Evolutionary conservation across 1,139 yeast genomes (phyloP), one percentile per base, ranked within the genome.

Genomic region (Chernovozyma aurita): DNA sequence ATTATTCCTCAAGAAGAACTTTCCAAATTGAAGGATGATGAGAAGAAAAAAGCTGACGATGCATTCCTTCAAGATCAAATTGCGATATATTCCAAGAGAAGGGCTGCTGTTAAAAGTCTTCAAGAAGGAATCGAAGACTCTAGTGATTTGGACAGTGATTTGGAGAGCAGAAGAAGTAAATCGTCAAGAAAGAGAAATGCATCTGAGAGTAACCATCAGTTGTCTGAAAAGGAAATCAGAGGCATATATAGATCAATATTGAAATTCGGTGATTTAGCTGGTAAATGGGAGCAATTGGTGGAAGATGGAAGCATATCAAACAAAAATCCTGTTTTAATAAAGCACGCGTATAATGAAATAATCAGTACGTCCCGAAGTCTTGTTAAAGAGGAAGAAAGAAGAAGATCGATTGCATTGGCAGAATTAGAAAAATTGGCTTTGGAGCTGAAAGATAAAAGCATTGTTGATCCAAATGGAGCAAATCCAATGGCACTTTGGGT

Each of bases 1-100:
- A 94, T 94, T 49, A 94, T 94, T 50, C 99, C 99, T 1, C 94
- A 87, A 46, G 96, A 87, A 35, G 98, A 94, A 59, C 71, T 94
- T 43, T 76, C 79, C 39, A 85, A 85, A 55, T 73, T 94, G 52
- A 92, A 94, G 57, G 95, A 85, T 44, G 95, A 88, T 42, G 98
- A 92, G 53, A 83, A 84, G 68, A 80, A 80, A 56, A 76, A 85
- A 37, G 78, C 82, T 31, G 97, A 92, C 48, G 97, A 92, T 45
- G 83, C 77, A 44, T 90, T 80, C 55, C 73, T 92, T 43, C 81
- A 87, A 52, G 94, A 90, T 49, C 97, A 94, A 59, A 80, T 92
- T 48, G 88, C 87, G 45, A 77, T 90, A 81, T 83, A 78, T 52
- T 78, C 85, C 30, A 78, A 94, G 55, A 77, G 97, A 52, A 78